Conservation (phyloP, 139 green algal species). For the Raphidocelis subcapitata region DNA sequence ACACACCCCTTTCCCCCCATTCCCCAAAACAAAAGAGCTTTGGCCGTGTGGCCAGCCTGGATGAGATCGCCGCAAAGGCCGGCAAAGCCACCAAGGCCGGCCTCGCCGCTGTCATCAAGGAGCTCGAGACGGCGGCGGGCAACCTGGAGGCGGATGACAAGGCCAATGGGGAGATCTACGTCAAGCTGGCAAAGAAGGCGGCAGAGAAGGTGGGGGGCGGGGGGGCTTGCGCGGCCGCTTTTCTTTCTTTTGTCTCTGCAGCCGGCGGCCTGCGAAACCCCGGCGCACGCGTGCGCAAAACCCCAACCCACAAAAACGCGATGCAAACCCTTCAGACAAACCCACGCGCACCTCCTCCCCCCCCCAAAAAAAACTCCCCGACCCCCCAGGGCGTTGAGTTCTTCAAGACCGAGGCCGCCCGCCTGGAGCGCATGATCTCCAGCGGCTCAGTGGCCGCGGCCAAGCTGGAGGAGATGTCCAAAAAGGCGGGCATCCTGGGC, state of each 20-base stretch:
- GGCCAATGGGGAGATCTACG: constrained; percentile 68
- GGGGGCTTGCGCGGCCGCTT: no score
- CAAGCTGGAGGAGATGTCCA: constrained; percentile 54
- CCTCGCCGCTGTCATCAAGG: neutral
- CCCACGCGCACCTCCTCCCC: no score
- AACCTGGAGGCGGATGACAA: constrained; percentile 37
- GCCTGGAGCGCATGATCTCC: constrained; percentile 70
- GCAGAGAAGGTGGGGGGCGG: constrained; percentile 71
- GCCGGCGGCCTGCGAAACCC: no score
- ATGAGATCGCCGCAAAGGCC: constrained; percentile 34
- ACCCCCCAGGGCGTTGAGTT: constrained; percentile 71
- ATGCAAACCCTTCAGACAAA: no score
- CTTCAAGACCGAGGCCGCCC: constrained; percentile 64
- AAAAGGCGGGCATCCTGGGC: no score
- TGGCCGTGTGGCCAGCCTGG: constrained; percentile 62
- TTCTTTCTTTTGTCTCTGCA: no score
- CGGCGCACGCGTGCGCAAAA: no score
- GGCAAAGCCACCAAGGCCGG: no score
- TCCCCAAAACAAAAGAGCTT: constrained; percentile 52
- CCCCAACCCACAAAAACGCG: no score
- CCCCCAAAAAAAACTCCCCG: no score
- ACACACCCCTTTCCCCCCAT: no score
- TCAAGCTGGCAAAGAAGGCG: constrained; percentile 70
- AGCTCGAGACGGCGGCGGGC: constrained; percentile 19
- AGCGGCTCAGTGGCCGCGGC: constrained; percentile 41